These are phyloP conservation scores for Ophiostoma populinum DNA, from an alignment of 2,329 filamentous ascomycete genomes.

Conservation along the genomic window DNA sequence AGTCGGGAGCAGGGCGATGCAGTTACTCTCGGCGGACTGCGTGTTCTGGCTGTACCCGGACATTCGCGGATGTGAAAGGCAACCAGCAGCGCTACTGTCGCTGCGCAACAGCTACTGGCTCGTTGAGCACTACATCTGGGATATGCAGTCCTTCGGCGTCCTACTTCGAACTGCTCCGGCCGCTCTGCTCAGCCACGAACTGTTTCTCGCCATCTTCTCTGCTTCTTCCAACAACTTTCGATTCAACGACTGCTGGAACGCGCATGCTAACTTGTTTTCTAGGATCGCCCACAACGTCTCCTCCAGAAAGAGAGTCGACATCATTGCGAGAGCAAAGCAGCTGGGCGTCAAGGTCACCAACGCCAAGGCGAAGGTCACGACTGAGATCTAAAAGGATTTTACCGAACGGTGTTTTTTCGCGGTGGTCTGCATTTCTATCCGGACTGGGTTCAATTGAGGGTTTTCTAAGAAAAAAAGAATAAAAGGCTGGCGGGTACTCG, in stretches of 20 bases:
- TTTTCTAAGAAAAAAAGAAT: constrained; percentile 4
- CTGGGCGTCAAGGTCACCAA: constrained; percentile 99
- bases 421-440: constrained; percentile 8
- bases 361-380: constrained; percentile 96
- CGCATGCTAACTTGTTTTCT: constrained; percentile 20
- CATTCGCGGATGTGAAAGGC: too few species aligned
- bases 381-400: constrained; percentile 50
- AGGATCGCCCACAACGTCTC: constrained; percentile 98
- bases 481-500: constrained; percentile 4
- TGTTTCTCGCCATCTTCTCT: background rate
- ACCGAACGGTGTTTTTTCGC: constrained; percentile 1
- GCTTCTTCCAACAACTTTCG: background rate
- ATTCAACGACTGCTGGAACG: too few species aligned
- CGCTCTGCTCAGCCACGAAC: too few species aligned
- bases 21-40: too few species aligned
- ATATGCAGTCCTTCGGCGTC: too few species aligned
- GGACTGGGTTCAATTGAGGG: constrained; percentile 8
- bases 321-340: constrained; percentile 93
- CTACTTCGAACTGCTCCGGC: too few species aligned
- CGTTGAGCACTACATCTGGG: too few species aligned
- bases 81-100: too few species aligned
- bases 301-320: constrained; percentile 96
- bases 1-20: too few species aligned
- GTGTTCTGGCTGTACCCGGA: too few species aligned
- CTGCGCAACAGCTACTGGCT: too few species aligned